Percentiles rank a stretch among this genome's conserved stretches.
These are phyloP conservation scores for Penicillium sp. DNA, from an alignment of 2,329 filamentous ascomycete genomes.

Conservation along the genomic window DNA sequence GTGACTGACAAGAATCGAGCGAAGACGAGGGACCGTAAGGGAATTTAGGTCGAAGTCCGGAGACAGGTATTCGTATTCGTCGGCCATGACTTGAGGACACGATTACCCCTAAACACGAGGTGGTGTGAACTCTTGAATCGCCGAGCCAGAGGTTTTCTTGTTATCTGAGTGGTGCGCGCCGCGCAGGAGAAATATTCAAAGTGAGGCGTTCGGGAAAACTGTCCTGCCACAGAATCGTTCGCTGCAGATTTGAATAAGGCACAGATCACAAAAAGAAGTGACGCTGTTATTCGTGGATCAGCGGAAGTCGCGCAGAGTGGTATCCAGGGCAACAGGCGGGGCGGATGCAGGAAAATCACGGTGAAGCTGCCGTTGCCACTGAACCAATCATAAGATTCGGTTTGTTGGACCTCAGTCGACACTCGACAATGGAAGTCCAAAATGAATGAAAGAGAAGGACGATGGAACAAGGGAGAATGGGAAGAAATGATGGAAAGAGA, in stretches of 20 bases:
- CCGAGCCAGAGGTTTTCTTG: background rate
- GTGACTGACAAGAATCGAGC: constrained; percentile 89
- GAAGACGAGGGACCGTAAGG: constrained; percentile 84
- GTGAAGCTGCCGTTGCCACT: background rate
- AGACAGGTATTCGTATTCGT: constrained; percentile 82
- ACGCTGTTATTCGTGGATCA: constrained; percentile 22
- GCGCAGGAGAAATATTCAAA: background rate
- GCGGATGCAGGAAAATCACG: constrained; percentile 6
- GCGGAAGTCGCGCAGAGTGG: constrained; percentile 26
- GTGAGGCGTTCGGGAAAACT: background rate
- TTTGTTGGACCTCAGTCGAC: background rate
- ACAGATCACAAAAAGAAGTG: constrained; percentile 11
- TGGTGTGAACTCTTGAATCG: background rate
- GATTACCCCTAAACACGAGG: constrained; percentile 8
- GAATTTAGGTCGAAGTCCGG: constrained; percentile 81
- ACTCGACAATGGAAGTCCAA: background rate
- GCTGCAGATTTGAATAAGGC: background rate
- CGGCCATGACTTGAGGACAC: constrained; percentile 41
- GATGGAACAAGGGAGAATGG: background rate
- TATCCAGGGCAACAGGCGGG: constrained; percentile 47
- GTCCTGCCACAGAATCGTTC: background rate
- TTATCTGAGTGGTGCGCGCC: background rate
- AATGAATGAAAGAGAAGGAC: background rate
- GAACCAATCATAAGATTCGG: background rate
- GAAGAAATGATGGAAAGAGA: background rate